Evolutionary conservation across 2,329 filamentous ascomycete species (phyloP), one percentile per base, ranked within the genome.

Genomic region (Xylaria sp.): DNA sequence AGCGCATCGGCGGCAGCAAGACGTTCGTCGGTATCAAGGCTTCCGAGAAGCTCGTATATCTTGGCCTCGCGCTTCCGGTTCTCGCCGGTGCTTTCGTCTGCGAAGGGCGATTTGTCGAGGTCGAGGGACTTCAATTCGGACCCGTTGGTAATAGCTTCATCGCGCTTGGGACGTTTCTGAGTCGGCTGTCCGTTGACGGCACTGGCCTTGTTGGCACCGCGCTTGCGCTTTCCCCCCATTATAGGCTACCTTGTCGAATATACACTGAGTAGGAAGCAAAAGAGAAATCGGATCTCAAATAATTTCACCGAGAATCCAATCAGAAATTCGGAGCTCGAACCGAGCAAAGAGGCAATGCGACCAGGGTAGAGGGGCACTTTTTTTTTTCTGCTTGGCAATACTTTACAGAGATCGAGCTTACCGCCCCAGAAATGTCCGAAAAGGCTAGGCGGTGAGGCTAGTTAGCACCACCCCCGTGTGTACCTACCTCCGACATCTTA

Each of bases 11-110:
- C 89, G 6, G 89, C 88, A 24, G 82, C 80, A 30, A 90, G 83
- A 54, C 89, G 84, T 51, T 89, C 85, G 14, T 80, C 78, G 19
- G 80, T 79, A 71, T 89, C 87, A 71, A 89, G 86, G 71, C 87
- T 90, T 36, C 86, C 86, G 1, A 92, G 84, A 1, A 86, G 80
- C 27, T 90, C 85, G 77, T 91, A 92, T 2, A 91, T 81, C 2
- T 81, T 79, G 2, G 86, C 86, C 74, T 90, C 88, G 70, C 87
- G 81, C 73, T 84, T 85, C 68, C 87, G 83, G 66, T 89, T 86
- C 45, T 86, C 85, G 54, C 82, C 81, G 60, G 80, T 81, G 9
- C 84, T 82, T 5, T 84, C 80, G 69, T 88, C 85, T 72, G 85
- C 77, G 72, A 90, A 90, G 1, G 82, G 80, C 1, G 80, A 77